A percentile compares a stretch with the other conserved stretches of the same genome.
Conservation (phyloP, 495 filamentous ascomycete genomes). For the Penicillium flavigenum region DNA sequence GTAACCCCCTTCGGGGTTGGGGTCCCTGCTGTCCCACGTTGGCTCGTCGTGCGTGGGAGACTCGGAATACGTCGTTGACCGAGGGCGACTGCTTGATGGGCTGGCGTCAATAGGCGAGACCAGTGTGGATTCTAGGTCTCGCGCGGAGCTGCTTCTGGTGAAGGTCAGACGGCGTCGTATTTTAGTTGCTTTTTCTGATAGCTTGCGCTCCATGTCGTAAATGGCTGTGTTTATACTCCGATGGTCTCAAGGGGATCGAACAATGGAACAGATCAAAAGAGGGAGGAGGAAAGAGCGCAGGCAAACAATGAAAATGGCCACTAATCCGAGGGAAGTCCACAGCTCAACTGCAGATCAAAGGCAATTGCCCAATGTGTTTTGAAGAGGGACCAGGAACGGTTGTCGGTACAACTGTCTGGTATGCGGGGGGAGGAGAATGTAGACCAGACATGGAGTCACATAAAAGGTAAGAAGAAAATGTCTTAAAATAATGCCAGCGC, state of each 20-base stretch:
- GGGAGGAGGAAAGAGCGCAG: neutral
- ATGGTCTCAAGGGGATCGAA: neutral
- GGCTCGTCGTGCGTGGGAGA: conserved; percentile 13
- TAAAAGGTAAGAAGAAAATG: neutral
- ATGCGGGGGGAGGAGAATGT: conserved; percentile 9
- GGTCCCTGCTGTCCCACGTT: conserved; percentile 14
- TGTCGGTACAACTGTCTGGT: conserved; percentile 12
- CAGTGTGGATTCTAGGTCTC: conserved; percentile 17
- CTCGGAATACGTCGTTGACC: conserved; percentile 22
- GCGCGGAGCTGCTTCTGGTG: conserved; percentile 11
- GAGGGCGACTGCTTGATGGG: conserved; percentile 19
- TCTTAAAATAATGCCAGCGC: neutral
- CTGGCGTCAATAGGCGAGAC: conserved; percentile 9
- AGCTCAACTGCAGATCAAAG: neutral
- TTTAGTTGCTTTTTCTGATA: conserved; percentile 25
- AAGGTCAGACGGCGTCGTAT: conserved; percentile 30
- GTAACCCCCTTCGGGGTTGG: conserved; percentile 13
- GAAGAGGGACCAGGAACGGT: conserved; percentile 1
- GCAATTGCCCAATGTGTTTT: conserved; percentile 11
- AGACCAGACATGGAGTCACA: neutral
- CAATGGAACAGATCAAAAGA: neutral
- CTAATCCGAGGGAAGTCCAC: neutral
- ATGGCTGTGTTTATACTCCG: neutral
- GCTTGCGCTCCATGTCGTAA: conserved; percentile 29
- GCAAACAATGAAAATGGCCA: conserved; percentile 3